Evolutionary conservation across 108 stramenopile species (phyloP).

Genomic region (Epipyxis sp.): DNA sequence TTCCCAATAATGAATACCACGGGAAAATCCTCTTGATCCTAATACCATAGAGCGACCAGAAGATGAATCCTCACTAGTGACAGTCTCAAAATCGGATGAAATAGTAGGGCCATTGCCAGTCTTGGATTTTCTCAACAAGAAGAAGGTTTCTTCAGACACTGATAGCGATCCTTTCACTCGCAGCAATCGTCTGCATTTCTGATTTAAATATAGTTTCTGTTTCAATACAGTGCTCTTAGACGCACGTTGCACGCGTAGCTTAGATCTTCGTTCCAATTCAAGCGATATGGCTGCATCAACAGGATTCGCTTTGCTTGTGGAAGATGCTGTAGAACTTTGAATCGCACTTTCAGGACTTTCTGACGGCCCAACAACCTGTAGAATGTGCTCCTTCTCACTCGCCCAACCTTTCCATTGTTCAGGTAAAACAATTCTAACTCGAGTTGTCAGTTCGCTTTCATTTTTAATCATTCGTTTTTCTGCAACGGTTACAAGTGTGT

Average conservation of each 20-base stretch:
- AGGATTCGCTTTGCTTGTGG: slow-evolving; percentile 22
- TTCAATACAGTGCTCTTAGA: background rate
- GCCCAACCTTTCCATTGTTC: slow-evolving; percentile 44
- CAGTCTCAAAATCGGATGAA: slow-evolving; percentile 38
- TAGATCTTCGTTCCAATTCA: slow-evolving; percentile 35
- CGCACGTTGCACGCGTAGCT: slow-evolving; percentile 29
- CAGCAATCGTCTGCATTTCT: slow-evolving; percentile 21
- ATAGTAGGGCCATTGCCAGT: slow-evolving; percentile 25
- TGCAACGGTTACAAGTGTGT: slow-evolving; percentile 36
- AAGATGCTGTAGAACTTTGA: too few relatives aligned
- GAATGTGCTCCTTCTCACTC: slow-evolving; percentile 47
- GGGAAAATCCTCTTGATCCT: slow-evolving; percentile 40
- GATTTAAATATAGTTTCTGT: background rate
- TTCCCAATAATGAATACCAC: slow-evolving; percentile 52
- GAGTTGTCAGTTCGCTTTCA: slow-evolving; percentile 34
- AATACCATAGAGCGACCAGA: slow-evolving; percentile 27
- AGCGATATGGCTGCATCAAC: slow-evolving; percentile 12
- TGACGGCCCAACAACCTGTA: background rate
- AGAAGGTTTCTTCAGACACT: slow-evolving; percentile 36
- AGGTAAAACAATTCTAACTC: slow-evolving; percentile 43
- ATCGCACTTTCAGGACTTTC: too few relatives aligned
- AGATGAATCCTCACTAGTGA: slow-evolving; percentile 21
- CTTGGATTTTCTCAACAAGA: slow-evolving; percentile 35
- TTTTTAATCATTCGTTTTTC: slow-evolving; percentile 39
- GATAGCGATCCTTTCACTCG: slow-evolving; percentile 34